Evolutionary conservation across 129 eudicot genomes (phyloP), one percentile per base, ranked within the genome.

Genomic region (Apium graveolens): DNA sequence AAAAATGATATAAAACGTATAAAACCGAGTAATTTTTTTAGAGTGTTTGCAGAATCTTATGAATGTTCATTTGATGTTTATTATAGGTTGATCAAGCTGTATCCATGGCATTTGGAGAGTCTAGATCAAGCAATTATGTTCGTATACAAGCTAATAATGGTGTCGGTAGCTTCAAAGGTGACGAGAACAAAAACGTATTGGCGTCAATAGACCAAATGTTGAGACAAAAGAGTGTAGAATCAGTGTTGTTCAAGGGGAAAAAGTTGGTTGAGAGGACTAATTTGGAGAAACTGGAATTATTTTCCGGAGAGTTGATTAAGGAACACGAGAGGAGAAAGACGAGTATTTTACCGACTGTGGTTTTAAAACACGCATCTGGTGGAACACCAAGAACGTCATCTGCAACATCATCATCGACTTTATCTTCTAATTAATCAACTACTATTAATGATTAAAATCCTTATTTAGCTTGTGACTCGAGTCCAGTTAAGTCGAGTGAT

Each of bases 71-170:
- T 14, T 31, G 18, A 31, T 66, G 72, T 31, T 27, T 31, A 66
- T 26, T 62, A 66, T 68, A 91, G 96, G 96, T 91, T 78, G 96
- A 91, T 86, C 93, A 91, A 81, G 93, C 96, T 1, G 92, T 91
- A 65, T 88, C 93, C 1, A 86, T 91, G 96, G 96, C 96, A 65
- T 91, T 91, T 84, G 93, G 91, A 35, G 84, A 80, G 46, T 80
- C 72, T n/a, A 82, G 88, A 27, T 37, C 76, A 1, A 83, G 78
- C 41, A 86, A 87, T 29, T 91, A 91, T 21, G 78, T 88, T 27
- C 88, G 96, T 45, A 88, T 91, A 39, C 93, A 91, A 75, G 96
- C 82, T 16, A 88, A 79, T 76, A 83, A 83, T 12, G 68, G 82
- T 48, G 62, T 82, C 18, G 78, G 44, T 16, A 16, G 63, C 42